Evolutionary conservation across 1,284 basidiomycete species (phyloP).

Genomic region (Irpex sp.): DNA sequence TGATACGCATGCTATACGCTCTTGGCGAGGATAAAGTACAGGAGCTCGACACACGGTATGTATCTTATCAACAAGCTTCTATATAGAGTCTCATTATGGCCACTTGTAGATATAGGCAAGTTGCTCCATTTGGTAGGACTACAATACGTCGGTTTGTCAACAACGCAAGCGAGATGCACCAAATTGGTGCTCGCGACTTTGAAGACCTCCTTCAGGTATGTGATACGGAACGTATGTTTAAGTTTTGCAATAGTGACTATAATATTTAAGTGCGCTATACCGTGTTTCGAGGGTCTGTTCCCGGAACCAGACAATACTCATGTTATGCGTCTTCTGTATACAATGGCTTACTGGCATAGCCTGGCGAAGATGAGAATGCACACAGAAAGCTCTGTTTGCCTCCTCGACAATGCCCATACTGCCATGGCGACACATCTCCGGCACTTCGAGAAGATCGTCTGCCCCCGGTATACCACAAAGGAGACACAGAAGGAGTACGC

Average conservation of each 20-base stretch:
- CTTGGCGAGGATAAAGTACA: slow-evolving; percentile 15
- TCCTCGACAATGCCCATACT: slow-evolving; percentile 25
- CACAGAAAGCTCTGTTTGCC: slow-evolving; percentile 29
- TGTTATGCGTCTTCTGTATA: slow-evolving; percentile 26
- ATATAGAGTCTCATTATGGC: neutral
- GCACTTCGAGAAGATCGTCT: neutral
- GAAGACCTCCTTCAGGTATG: slow-evolving; percentile 36
- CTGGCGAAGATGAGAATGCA: slow-evolving; percentile 43
- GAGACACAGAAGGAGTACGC: neutral
- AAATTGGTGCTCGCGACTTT: slow-evolving; percentile 35
- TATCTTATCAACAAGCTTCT: slow-evolving; percentile 17
- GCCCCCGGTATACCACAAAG: neutral
- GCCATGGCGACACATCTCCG: slow-evolving; percentile 22
- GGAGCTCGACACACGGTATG: slow-evolving; percentile 27
- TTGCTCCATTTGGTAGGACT: slow-evolving; percentile 26
- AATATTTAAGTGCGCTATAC: slow-evolving; percentile 42
- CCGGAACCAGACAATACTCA: slow-evolving; percentile 28
- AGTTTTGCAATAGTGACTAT: too few relatives aligned
- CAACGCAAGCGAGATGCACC: slow-evolving; percentile 31
- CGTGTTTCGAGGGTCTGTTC: slow-evolving; percentile 38
- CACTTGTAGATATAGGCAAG: slow-evolving; percentile 16
- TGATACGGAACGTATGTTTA: too few relatives aligned
- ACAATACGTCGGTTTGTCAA: slow-evolving; percentile 32
- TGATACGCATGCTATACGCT: slow-evolving; percentile 30
- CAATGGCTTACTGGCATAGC: slow-evolving; percentile 35